These are phyloP conservation scores for Vicia faba DNA, from an alignment of 306 rosid genomes.

Conservation along the genomic window DNA sequence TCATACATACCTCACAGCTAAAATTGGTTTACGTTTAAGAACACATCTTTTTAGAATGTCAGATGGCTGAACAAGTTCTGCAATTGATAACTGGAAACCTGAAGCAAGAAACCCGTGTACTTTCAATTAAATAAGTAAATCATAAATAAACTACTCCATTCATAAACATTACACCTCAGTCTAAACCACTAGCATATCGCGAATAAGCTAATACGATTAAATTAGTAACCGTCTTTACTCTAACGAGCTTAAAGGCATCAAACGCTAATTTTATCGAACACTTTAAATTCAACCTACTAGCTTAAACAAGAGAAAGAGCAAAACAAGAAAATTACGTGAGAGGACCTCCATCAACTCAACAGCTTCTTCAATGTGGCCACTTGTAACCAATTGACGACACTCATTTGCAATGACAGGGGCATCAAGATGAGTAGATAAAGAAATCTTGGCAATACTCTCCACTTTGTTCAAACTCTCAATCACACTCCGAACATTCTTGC, in stretches of 20 bases:
- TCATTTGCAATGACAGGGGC: conserved; percentile 54
- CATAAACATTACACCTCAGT: neutral
- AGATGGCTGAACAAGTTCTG: conserved; percentile 62
- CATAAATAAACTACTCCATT: conserved; percentile 14
- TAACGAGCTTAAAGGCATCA: too few relatives aligned
- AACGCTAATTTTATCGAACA: neutral
- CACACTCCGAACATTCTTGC: conserved; percentile 48
- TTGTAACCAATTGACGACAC: conserved; percentile 49
- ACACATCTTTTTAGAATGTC: conserved; percentile 71
- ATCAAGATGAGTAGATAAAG: conserved; percentile 52
- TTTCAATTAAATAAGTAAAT: conserved; percentile 31
- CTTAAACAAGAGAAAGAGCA: neutral
- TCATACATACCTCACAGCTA: conserved; percentile 91
- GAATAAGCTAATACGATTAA: neutral
- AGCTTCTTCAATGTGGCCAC: conserved; percentile 58
- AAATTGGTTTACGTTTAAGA: conserved; percentile 55
- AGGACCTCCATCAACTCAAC: conserved; percentile 82
- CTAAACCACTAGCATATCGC: neutral
- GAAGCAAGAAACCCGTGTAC: conserved; percentile 45
- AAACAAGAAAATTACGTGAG: conserved; percentile 55
- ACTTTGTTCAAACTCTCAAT: conserved; percentile 50
- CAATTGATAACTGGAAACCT: conserved; percentile 73
- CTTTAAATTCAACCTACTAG: neutral
- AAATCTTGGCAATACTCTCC: conserved; percentile 46
- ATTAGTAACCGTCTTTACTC: too few relatives aligned